These are phyloP conservation scores for Rhizopogon vulgaris DNA, from an alignment of 768 basidiomycete species.

Conservation along the genomic window DNA sequence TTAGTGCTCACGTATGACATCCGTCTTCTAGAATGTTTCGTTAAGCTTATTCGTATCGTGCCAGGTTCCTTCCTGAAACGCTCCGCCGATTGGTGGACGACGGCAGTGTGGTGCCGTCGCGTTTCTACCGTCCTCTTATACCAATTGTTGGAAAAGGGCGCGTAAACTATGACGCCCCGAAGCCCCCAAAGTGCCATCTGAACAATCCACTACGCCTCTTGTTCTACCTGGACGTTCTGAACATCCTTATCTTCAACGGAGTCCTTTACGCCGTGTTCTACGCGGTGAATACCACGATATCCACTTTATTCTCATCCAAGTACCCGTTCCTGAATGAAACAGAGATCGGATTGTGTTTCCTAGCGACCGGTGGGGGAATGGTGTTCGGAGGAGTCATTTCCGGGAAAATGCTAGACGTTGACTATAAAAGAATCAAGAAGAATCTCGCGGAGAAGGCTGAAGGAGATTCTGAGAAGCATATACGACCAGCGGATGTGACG, in stretches of 20 bases:
- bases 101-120: slow-evolving; percentile 22
- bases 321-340: slow-evolving; percentile 46
- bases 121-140: slow-evolving; percentile 22
- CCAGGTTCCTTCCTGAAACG: slow-evolving; percentile 21
- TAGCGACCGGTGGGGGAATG: slow-evolving; percentile 71
- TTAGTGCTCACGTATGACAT: slow-evolving; percentile 39
- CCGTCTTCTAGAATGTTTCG: slow-evolving; percentile 16
- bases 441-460: slow-evolving; percentile 8
- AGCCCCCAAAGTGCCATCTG: slow-evolving; percentile 17
- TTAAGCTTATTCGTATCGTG: slow-evolving; percentile 19
- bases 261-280: slow-evolving; percentile 49
- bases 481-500: slow-evolving; percentile 14
- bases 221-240: slow-evolving; percentile 30
- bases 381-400: slow-evolving; percentile 49
- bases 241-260: slow-evolving; percentile 46
- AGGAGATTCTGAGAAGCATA: slow-evolving; percentile 16
- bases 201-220: slow-evolving; percentile 34
- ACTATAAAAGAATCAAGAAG: slow-evolving; percentile 44
- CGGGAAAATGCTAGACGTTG: slow-evolving; percentile 60
- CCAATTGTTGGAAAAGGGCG: slow-evolving; percentile 19
- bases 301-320: slow-evolving; percentile 42
- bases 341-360: slow-evolving; percentile 69
- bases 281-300: slow-evolving; percentile 36
- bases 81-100: slow-evolving; percentile 20
- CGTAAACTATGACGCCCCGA: background rate